Evolutionary conservation across 2,329 filamentous ascomycete genomes (phyloP).

Genomic region (Aspergillus sp.): DNA sequence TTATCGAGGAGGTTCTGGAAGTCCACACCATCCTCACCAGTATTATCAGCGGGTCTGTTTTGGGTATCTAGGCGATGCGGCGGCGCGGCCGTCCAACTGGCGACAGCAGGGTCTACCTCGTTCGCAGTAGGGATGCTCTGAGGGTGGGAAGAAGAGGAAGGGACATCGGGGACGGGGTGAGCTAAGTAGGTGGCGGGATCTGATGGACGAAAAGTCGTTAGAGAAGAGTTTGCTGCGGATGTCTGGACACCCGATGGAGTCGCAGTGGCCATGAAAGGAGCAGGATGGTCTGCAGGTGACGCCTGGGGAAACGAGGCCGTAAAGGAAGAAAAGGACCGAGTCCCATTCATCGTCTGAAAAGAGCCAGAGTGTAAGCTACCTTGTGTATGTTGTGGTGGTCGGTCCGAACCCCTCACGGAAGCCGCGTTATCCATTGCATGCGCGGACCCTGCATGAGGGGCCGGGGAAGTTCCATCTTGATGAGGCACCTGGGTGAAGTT

Average conservation of each 20-base stretch:
- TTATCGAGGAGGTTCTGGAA: slow-evolving; percentile 51
- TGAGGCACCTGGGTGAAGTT: slow-evolving; percentile 13
- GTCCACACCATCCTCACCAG: slow-evolving; percentile 43
- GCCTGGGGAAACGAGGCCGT: slow-evolving; percentile 17
- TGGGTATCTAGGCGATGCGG: slow-evolving; percentile 25
- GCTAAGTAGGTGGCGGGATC: slow-evolving; percentile 26
- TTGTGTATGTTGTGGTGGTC: slow-evolving; percentile 20
- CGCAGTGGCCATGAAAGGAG: slow-evolving; percentile 15
- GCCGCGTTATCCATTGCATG: slow-evolving; percentile 13
- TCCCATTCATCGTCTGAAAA: slow-evolving; percentile 24
- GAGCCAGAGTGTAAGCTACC: slow-evolving; percentile 33
- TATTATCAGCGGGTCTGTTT: slow-evolving; percentile 20
- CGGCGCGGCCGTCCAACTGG: slow-evolving; percentile 19
- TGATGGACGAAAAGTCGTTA: slow-evolving; percentile 24
- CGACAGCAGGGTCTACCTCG: slow-evolving; percentile 30
- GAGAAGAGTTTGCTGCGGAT: slow-evolving; percentile 21
- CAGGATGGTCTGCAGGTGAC: slow-evolving; percentile 17
- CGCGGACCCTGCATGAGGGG: slow-evolving; percentile 16
- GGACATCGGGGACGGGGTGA: slow-evolving; percentile 22
- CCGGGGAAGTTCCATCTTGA: slow-evolving; percentile 5
- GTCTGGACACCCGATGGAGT: slow-evolving; percentile 9
- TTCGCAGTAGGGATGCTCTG: slow-evolving; percentile 28
- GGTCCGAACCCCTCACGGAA: slow-evolving; percentile 19
- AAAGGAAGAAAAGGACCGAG: slow-evolving; percentile 8
- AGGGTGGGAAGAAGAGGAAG: slow-evolving; percentile 26